Percentiles rank a stretch among this genome's conserved stretches.
phyloP scores from a whole-genome alignment of 202 grass and related monocot genomes.

The Zizania palustris region DNA sequence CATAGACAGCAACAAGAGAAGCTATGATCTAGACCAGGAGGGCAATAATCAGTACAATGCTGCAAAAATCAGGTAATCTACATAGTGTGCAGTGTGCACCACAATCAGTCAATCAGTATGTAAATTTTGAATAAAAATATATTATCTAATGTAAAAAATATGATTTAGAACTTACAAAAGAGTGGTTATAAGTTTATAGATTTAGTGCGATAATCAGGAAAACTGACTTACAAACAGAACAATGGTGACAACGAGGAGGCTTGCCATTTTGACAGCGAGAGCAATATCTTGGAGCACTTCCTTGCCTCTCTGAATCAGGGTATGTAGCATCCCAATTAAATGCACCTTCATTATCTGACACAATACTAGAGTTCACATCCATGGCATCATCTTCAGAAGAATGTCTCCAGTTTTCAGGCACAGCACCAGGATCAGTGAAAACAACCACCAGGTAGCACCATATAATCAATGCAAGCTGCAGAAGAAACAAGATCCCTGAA shows the following conservation, averaged over 20 bases:
- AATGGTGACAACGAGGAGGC: slow-evolving; percentile 91
- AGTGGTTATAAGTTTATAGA: neutral
- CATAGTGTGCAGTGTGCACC: neutral
- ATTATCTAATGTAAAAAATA: neutral
- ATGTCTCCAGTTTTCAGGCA: slow-evolving; percentile 79
- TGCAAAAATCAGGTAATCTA: neutral
- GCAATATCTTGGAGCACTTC: slow-evolving; percentile 57
- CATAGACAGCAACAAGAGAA: slow-evolving; percentile 7
- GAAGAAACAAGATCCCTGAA: slow-evolving; percentile 74
- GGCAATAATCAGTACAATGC: neutral
- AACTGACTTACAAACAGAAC: slow-evolving; percentile 82
- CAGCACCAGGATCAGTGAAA: slow-evolving; percentile 80
- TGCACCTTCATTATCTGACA: slow-evolving; percentile 37
- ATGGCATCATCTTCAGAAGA: slow-evolving; percentile 51
- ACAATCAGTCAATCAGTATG: slow-evolving; percentile 16
- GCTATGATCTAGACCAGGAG: neutral
- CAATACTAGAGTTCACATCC: slow-evolving; percentile 31
- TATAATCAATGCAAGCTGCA: slow-evolving; percentile 89
- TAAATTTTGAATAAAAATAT: neutral
- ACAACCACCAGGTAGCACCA: slow-evolving; percentile 92
- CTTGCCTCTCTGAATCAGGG: slow-evolving; percentile 48
- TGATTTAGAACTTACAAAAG: neutral
- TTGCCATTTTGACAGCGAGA: slow-evolving; percentile 80
- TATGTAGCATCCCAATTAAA: slow-evolving; percentile 43
- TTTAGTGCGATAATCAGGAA: slow-evolving; percentile 19